Base-by-base conservation (phyloP, 805 yeast genomes). In the Sporopachydermia lactativora region DNA sequence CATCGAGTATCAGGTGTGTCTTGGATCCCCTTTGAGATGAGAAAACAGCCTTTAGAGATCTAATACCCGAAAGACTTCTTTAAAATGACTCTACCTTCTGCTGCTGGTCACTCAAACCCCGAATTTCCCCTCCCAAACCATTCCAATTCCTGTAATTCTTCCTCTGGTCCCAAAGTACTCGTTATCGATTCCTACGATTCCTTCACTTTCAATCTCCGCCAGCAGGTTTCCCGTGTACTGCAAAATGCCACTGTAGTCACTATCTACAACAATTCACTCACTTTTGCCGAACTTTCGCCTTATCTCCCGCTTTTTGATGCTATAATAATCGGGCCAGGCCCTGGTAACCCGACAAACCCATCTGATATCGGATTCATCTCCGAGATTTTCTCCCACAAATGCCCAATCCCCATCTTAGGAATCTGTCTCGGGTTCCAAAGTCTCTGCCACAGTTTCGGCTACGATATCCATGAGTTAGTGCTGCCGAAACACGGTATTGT, bases 131-230 rank as follows among this genome's bases (percentile, higher is more conserved):
- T n/a, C n/a, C n/a, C n/a, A n/a, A n/a, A n/a, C n/a, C n/a, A n/a
- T n/a, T n/a, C n/a, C n/a, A n/a, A n/a, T n/a, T n/a, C n/a, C n/a
- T n/a, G n/a, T n/a, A n/a, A n/a, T n/a, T n/a, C n/a, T n/a, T n/a
- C n/a, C n/a, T n/a, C n/a, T n/a, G n/a, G n/a, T n/a, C n/a, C 49
- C 52, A 39, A 70, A 1, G 70, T 84, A 41, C 71, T 85, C 6
- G 68, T 85, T 37, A 72, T 92, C 11, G 98, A 92, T 58, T 88
- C 96, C 2, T 88, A 92, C 55, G 99, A 92, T 58, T 89, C 97
- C 2, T 92, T 89, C 66, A 81, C 96, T 3, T 82, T 73, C 60
- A 92, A 92, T 55, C 68, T 92, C 39, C 71, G 72, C 34, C 66
- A 70, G 39, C 68, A 89, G 15, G 58, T 88, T 17, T 71, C 69